Percentiles rank a stretch among this genome's conserved stretches.
phyloP scores from a whole-genome alignment of 768 basidiomycete species.

The Trametes punicea region DNA sequence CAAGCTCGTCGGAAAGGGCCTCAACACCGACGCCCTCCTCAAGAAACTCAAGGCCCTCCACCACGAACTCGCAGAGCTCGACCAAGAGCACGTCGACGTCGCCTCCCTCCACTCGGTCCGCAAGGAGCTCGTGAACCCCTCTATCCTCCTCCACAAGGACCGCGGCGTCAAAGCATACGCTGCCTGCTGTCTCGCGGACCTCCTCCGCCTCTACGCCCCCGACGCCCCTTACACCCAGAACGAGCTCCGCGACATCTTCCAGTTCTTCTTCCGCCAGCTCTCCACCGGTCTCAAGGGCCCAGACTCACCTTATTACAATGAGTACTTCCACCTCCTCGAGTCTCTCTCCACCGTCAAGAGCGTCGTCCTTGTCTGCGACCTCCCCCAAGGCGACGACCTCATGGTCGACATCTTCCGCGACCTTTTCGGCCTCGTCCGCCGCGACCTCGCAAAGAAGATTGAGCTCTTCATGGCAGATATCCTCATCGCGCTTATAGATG shows the following conservation, averaged over 20 bases:
- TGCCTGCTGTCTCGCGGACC: slow-evolving; percentile 92
- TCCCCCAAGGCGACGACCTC: slow-evolving; percentile 82
- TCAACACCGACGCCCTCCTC: slow-evolving; percentile 76
- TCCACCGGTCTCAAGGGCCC: slow-evolving; percentile 66
- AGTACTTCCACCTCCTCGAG: slow-evolving; percentile 95
- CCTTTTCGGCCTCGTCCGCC: slow-evolving; percentile 77
- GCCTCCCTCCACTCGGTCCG: slow-evolving; percentile 64
- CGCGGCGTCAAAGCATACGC: slow-evolving; percentile 93
- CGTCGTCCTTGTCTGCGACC: slow-evolving; percentile 89
- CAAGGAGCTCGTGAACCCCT: slow-evolving; percentile 74
- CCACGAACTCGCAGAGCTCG: slow-evolving; percentile 71
- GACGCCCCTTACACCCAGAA: slow-evolving; percentile 91
- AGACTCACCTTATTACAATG: slow-evolving; percentile 82
- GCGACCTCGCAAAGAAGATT: slow-evolving; percentile 74
- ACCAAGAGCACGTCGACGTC: slow-evolving; percentile 84
- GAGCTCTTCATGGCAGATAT: slow-evolving; percentile 88
- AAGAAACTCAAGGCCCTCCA: slow-evolving; percentile 85
- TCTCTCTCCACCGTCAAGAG: slow-evolving; percentile 93
- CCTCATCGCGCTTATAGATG: slow-evolving; percentile 85
- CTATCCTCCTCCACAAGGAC: slow-evolving; percentile 91
- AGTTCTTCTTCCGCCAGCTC: slow-evolving; percentile 93
- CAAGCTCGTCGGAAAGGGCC: slow-evolving; percentile 73
- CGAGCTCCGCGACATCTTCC: slow-evolving; percentile 93
- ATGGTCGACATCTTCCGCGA: slow-evolving; percentile 80
- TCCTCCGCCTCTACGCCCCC: slow-evolving; percentile 91